phyloP scores from a whole-genome alignment of 192 early-diverging fungal genomes.

The Coemansia sp. region DNA sequence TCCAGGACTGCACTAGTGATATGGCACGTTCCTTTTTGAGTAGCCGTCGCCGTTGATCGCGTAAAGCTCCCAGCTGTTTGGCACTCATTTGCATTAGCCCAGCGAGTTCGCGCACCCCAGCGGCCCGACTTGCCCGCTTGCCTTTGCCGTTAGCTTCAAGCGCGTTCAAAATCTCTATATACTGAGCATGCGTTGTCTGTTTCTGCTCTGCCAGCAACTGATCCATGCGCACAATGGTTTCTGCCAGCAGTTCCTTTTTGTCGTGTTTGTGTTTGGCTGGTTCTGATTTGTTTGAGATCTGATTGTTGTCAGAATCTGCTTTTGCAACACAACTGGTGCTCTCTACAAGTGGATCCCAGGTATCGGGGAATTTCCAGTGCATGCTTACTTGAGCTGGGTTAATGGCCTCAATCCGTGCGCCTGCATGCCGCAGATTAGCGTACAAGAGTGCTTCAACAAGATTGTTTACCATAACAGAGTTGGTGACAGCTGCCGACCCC shows the following conservation, averaged over 20 bases:
- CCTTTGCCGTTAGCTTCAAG: constrained; percentile 10
- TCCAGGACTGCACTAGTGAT: constrained; percentile 40
- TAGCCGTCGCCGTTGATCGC: constrained; percentile 38
- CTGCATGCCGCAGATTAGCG: constrained; percentile 32
- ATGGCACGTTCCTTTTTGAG: constrained; percentile 51
- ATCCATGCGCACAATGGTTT: constrained; percentile 25
- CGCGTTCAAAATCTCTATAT: constrained; percentile 14
- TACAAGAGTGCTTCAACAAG: constrained; percentile 53
- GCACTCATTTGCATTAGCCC: constrained; percentile 16
- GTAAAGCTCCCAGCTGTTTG: constrained; percentile 18
- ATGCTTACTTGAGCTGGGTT: constrained; percentile 39
- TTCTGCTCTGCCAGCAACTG: constrained; percentile 15
- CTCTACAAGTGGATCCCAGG: not conserved
- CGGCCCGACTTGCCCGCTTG: not conserved
- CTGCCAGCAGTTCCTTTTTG: not conserved
- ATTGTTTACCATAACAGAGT: constrained; percentile 54
- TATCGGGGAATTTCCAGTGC: constrained; percentile 27
- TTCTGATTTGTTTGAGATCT: too few species aligned
- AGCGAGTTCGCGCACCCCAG: constrained; percentile 5
- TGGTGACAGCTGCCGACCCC: constrained; percentile 48
- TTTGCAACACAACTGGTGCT: not conserved
- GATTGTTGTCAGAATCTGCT: not conserved
- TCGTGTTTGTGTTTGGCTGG: too few species aligned
- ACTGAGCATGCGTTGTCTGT: constrained; percentile 18
- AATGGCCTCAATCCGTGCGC: constrained; percentile 35